Evolutionary conservation across 768 basidiomycete genomes (phyloP).

Genomic region (Tricholoma saponaceum): DNA sequence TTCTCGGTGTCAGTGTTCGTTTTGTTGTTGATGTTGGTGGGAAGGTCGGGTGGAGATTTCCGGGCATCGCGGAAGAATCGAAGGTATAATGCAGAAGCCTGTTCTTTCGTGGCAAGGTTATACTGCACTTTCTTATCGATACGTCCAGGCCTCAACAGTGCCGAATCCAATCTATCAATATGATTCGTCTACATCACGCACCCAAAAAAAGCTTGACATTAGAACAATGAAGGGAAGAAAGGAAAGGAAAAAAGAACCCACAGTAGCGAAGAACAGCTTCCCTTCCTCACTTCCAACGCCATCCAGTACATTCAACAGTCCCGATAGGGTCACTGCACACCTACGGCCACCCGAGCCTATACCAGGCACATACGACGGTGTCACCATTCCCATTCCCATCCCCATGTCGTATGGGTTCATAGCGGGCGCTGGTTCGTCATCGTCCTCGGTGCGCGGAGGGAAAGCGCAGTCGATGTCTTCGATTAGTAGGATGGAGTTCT

Average conservation of each 20-base stretch:
- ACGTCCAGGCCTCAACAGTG: constrained; percentile 52
- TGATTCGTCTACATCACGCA: constrained; percentile 42
- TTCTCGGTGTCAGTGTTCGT: constrained; percentile 7
- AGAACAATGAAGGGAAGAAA: neutral
- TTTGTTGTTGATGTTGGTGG: neutral
- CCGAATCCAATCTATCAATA: constrained; percentile 51
- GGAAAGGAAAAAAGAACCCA: constrained; percentile 17
- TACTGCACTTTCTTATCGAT: constrained; percentile 54
- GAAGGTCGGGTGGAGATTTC: neutral
- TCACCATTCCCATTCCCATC: constrained; percentile 6
- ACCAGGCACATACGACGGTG: neutral
- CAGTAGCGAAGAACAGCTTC: constrained; percentile 58
- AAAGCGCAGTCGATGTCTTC: constrained; percentile 65
- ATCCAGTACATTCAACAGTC: constrained; percentile 55
- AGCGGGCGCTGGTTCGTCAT: constrained; percentile 6
- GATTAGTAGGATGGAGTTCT: constrained; percentile 50
- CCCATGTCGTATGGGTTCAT: neutral
- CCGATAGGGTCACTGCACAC: constrained; percentile 46
- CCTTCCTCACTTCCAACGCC: constrained; percentile 61
- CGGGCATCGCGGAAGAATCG: constrained; percentile 38
- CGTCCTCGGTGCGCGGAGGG: constrained; percentile 40
- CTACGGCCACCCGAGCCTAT: constrained; percentile 11
- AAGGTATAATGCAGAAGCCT: constrained; percentile 44
- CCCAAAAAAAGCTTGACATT: neutral
- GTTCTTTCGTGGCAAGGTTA: constrained; percentile 40